Evolutionary conservation across 345 rosid genomes (phyloP).

Genomic region (Viola odorata): DNA sequence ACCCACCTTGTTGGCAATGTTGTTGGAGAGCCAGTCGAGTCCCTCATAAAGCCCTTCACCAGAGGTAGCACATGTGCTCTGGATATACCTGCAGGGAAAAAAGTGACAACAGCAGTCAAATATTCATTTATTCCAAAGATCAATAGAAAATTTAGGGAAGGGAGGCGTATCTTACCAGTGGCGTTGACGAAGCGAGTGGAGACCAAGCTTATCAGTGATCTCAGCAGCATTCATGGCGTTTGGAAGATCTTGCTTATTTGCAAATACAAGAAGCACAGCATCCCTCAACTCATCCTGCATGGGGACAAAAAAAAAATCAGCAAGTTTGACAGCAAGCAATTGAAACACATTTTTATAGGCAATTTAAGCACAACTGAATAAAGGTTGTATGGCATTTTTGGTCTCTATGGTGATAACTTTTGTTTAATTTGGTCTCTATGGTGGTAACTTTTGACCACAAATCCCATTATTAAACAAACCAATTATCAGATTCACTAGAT

Average conservation of each 20-base stretch:
- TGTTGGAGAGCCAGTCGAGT: conserved; percentile 78
- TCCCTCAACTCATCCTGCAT: conserved; percentile 81
- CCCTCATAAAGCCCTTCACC: conserved; percentile 84
- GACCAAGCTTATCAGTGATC: conserved; percentile 64
- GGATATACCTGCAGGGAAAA: conserved; percentile 58
- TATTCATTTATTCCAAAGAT: not conserved
- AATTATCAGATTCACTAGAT: too few relatives aligned
- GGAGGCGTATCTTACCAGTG: conserved; percentile 42
- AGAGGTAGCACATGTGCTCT: conserved; percentile 43
- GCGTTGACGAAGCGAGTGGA: conserved; percentile 78
- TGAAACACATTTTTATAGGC: too few relatives aligned
- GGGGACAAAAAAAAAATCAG: not conserved
- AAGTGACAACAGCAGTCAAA: not conserved
- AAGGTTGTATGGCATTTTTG: too few relatives aligned
- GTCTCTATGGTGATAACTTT: too few relatives aligned
- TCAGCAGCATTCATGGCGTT: conserved; percentile 44
- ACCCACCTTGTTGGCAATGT: conserved; percentile 59
- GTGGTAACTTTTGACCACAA: too few relatives aligned
- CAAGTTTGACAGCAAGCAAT: too few relatives aligned
- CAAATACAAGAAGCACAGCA: conserved; percentile 85
- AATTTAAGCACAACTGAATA: too few relatives aligned
- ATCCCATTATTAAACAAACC: not conserved
- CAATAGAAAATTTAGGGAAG: not conserved
- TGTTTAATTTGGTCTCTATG: too few relatives aligned
- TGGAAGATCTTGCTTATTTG: conserved; percentile 86